Conservation (phyloP, 441 rosid species). For the Lepidium campestre region DNA sequence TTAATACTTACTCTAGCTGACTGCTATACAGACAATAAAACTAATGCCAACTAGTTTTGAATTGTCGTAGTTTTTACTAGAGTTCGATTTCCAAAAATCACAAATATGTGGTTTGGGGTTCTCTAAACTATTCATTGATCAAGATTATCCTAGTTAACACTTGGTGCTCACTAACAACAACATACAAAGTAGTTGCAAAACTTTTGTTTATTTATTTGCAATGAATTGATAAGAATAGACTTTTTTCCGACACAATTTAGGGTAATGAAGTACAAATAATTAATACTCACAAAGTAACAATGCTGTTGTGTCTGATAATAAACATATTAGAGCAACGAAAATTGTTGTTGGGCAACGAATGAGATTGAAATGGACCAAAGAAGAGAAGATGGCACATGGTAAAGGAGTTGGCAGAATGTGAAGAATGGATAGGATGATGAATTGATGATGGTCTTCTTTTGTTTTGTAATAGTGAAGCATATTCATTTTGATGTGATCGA, state of each 20-base stretch:
- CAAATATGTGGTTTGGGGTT: too few species aligned
- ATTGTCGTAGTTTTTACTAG: not conserved
- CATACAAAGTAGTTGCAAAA: too few species aligned
- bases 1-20: conserved; percentile 19
- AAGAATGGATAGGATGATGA: conserved; percentile 22
- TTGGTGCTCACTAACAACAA: not conserved
- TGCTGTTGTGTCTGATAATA: not conserved
- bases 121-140: too few species aligned
- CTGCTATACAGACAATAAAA: not conserved
- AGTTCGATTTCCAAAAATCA: too few species aligned
- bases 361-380: conserved; percentile 19
- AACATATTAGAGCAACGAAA: conserved; percentile 14
- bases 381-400: conserved; percentile 25
- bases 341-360: conserved; percentile 20
- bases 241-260: too few species aligned
- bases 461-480: conserved; percentile 25
- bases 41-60: not conserved
- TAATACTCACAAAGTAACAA: not conserved
- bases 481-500: conserved; percentile 16
- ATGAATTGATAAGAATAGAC: too few species aligned
- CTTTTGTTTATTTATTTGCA: too few species aligned
- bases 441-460: conserved; percentile 28
- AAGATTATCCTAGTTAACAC: not conserved
- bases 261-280: too few species aligned
- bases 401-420: conserved; percentile 23